Base-by-base conservation (phyloP, 805 yeast genomes). In the Wickerhamomyces rabaulensis region DNA sequence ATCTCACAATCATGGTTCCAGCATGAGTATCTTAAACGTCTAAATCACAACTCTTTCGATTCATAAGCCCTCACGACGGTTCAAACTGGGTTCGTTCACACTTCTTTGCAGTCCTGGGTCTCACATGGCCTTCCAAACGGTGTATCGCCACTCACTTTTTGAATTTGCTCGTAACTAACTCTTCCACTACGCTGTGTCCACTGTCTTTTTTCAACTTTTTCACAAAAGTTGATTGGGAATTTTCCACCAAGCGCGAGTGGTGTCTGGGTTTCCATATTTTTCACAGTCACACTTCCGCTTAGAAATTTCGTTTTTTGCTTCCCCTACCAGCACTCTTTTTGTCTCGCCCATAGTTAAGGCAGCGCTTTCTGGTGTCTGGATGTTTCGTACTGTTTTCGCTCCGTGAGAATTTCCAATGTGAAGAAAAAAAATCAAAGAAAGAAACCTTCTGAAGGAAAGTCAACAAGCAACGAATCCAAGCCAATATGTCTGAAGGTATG, bases 401-500 rank as follows among this genome's bases (percentile, higher is more conserved):
- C n/a, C n/a, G 17, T 9, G 9, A 9, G 39, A 15, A 17, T 38
- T 39, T 33, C 26, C 40, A 33, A 33, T 9, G 20, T 16, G 20
- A 33, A 33, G 12, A 33, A 33, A 33, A 33, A 33, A 17, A 33
- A 33, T 29, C 35, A 15, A 29, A 29, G 35, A 29, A 29, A 29
- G 9, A 29, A 29, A 29, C 17, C 35, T 16, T 29, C 9, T 29
- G 35, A 8, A 29, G 17, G 16, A 29, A 29, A 29, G 17, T 25
- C 27, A 29, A 29, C 17, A 29, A 29, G 35, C 35, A 29, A 29
- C 20, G 20, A 33, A 33, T 33, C 16, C 6, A 33, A 33, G 36
- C 20, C 58, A 60, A 54, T 39, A 60, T 60, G 63, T 60, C 63
- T 58, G 63, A 60, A 53, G 63, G 63, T 60, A 60, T 52, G 63